Evolutionary conservation across 768 basidiomycete species (phyloP).

Genomic region (Calocera cornea): DNA sequence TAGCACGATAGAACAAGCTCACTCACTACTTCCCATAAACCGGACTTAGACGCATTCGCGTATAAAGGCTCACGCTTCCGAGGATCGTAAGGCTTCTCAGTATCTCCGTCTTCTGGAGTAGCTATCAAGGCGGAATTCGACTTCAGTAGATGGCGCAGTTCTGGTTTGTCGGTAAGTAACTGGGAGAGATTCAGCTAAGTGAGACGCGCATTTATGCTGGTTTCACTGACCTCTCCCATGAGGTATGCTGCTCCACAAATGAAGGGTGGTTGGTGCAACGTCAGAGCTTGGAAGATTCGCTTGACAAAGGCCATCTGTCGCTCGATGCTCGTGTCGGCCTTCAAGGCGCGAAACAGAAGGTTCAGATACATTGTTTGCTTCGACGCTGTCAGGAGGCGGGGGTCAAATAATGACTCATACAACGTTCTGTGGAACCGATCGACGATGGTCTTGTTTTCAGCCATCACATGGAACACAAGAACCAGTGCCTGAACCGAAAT

Average conservation of each 20-base stretch:
- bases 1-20: background rate
- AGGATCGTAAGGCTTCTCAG: constrained; percentile 50
- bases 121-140: constrained; percentile 20
- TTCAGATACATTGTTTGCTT: constrained; percentile 98
- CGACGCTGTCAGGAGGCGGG: constrained; percentile 50
- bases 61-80: constrained; percentile 82
- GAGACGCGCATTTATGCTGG: constrained; percentile 34
- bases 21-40: constrained; percentile 83
- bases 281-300: constrained; percentile 69
- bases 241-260: constrained; percentile 77
- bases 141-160: constrained; percentile 35
- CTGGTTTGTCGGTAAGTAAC: constrained; percentile 39
- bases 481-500: constrained; percentile 85
- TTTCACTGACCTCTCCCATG: constrained; percentile 63
- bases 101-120: constrained; percentile 13
- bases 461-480: constrained; percentile 71
- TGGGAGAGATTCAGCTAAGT: constrained; percentile 30
- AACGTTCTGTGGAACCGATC: constrained; percentile 54
- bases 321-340: constrained; percentile 43
- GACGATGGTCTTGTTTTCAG: constrained; percentile 30
- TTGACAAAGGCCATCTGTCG: constrained; percentile 71
- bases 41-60: constrained; percentile 62
- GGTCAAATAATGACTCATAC: constrained; percentile 79
- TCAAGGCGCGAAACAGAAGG: constrained; percentile 78
- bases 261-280: constrained; percentile 67